Evolutionary conservation across 2,329 filamentous ascomycete genomes (phyloP), one percentile per base, ranked within the genome.

Genomic region (Ophiostoma montium): DNA sequence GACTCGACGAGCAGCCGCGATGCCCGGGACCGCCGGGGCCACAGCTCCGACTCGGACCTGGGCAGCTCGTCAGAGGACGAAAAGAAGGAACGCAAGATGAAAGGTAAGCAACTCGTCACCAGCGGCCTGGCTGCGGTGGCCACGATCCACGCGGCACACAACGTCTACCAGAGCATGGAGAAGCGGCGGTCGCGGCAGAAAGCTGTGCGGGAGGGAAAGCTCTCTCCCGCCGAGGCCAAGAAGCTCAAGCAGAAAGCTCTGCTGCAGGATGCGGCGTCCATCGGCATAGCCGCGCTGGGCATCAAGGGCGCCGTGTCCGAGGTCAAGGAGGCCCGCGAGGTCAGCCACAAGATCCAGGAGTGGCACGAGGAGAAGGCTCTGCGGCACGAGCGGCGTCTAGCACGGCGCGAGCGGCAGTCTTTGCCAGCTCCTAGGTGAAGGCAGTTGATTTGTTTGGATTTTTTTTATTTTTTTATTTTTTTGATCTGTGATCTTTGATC

Each of bases 81-180:
- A 60, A 75, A 68, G 61, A 66, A 65, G 53, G 67, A 67, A 35
- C 71, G 67, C 61, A 77, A 74, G 61, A 74, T 78, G 68, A 73
- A 67, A 75, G 74, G 74, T 75, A 78, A 78, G 70, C 74, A 77
- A 67, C 57, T 76, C 52, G 55, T 79, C 50, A 77, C 71, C 48
- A 71, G 73, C 8, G 74, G 73, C 43, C 63, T 78, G 50, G 75
- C 75, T 48, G 68, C 72, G 47, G 71, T 77, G 54, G 75, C 75
- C 59, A 78, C 74, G 56, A 76, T 79, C 57, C 74, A 78, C 61
- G 75, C 75, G 55, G 74, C 71, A 56, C 70, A 78, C 58, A 74
- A 66, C 55, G 71, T 78, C 58, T 78, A 77, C 59, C 64, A 70
- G 57, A 77, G 72, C 62, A 69, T 77, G 70, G 71, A 75, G 60